Evolutionary conservation across 305 asterid species (phyloP).

Genomic region (Galium porrigens): DNA sequence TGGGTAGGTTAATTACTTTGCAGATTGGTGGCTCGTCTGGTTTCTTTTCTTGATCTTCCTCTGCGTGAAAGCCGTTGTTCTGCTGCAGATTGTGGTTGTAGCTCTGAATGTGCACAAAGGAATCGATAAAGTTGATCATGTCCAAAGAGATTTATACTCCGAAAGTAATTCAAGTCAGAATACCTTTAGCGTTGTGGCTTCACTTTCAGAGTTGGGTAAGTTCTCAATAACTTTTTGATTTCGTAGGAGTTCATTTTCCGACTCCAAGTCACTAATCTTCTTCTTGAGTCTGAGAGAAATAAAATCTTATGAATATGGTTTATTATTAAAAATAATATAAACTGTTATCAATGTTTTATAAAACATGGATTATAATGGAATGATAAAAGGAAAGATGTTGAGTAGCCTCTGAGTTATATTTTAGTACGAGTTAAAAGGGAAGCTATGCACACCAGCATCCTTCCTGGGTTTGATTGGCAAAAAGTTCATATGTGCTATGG

Average conservation of each 20-base stretch:
- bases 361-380: too few relatives aligned
- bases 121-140: neutral
- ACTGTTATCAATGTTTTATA: neutral
- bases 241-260: constrained; percentile 51
- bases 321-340: neutral
- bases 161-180: neutral
- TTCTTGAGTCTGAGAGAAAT: constrained; percentile 40
- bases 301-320: constrained; percentile 17
- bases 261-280: constrained; percentile 57
- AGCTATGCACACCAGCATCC: neutral
- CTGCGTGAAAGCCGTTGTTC: constrained; percentile 25
- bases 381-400: neutral
- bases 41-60: constrained; percentile 29
- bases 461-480: neutral
- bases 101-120: constrained; percentile 25
- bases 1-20: constrained; percentile 35
- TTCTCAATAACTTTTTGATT: constrained; percentile 47
- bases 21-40: constrained; percentile 30
- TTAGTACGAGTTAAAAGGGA: neutral
- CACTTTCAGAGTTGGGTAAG: constrained; percentile 32
- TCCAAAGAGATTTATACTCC: neutral
- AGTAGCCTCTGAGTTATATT: neutral
- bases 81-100: constrained; percentile 34
- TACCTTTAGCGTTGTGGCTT: constrained; percentile 37
- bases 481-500: neutral